Percentiles rank a stretch among this genome's conserved stretches.
These are phyloP conservation scores for Boletellus dicymbophilus DNA, from an alignment of 1,284 basidiomycete genomes.

Conservation along the genomic window DNA sequence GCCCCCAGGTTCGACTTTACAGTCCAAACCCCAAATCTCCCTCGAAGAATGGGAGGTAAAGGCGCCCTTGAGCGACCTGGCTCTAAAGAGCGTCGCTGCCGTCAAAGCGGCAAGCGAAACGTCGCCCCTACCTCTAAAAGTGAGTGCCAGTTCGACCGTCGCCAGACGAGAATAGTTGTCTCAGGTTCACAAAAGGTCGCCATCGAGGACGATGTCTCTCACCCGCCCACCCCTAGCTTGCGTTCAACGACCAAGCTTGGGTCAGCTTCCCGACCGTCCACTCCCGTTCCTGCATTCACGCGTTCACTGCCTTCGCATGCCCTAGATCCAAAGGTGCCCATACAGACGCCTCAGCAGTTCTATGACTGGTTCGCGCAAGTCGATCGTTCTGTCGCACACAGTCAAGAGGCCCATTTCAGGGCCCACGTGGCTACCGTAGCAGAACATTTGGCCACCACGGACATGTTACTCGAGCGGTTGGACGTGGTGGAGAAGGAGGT, in stretches of 20 bases:
- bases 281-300: conserved; percentile 27
- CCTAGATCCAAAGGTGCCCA: conserved; percentile 69
- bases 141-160: conserved; percentile 38
- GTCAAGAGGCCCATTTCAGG: conserved; percentile 89
- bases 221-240: conserved; percentile 43
- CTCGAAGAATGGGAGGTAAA: conserved; percentile 91
- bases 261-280: conserved; percentile 36
- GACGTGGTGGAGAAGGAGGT: conserved; percentile 74
- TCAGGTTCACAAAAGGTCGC: conserved; percentile 35
- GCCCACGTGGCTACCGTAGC: conserved; percentile 77
- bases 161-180: background rate
- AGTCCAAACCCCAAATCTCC: conserved; percentile 45
- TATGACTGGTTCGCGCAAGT: conserved; percentile 93
- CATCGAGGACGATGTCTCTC: conserved; percentile 40
- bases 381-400: conserved; percentile 85
- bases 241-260: conserved; percentile 33
- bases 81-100: conserved; percentile 64
- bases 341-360: conserved; percentile 90
- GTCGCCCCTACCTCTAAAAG: conserved; percentile 71
- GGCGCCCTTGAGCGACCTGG: conserved; percentile 72
- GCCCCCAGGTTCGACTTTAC: conserved; percentile 29
- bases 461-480: conserved; percentile 67
- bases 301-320: conserved; percentile 45
- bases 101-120: conserved; percentile 68
- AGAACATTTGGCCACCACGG: conserved; percentile 75